Percentiles rank a stretch among this genome's conserved stretches.
Evolutionary conservation across 495 filamentous ascomycete species (phyloP).

Genomic region (Penicillium argentinense): DNA sequence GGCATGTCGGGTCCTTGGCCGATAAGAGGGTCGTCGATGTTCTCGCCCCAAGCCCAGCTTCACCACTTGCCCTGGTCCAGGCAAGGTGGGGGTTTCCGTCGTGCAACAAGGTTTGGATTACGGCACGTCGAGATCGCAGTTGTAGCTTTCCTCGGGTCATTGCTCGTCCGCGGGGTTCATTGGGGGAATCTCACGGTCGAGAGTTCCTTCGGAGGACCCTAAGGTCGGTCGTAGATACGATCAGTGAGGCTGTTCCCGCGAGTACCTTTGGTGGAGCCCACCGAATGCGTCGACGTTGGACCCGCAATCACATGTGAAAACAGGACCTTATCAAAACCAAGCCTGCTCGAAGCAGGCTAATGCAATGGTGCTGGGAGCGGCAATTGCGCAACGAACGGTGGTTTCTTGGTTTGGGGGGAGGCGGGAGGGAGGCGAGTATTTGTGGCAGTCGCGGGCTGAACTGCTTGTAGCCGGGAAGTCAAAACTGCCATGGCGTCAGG

Average conservation of each 20-base stretch:
- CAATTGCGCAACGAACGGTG: slow-evolving; percentile 1
- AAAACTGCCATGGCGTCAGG: slow-evolving; percentile 9
- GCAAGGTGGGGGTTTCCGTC: slow-evolving; percentile 3
- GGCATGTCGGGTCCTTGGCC: slow-evolving; percentile 8
- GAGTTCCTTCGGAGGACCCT: no score
- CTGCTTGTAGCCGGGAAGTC: no score
- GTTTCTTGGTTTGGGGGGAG: neutral
- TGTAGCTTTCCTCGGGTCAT: no score
- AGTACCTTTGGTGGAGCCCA: slow-evolving; percentile 7
- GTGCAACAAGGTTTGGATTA: slow-evolving; percentile 7
- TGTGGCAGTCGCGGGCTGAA: neutral
- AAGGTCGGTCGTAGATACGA: slow-evolving; percentile 9
- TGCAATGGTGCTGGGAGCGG: slow-evolving; percentile 4
- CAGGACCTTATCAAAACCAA: slow-evolving; percentile 17
- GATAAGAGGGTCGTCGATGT: slow-evolving; percentile 11
- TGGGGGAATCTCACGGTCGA: no score
- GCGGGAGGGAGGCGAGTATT: neutral
- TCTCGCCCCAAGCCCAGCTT: slow-evolving; percentile 2
- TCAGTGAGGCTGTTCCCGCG: neutral
- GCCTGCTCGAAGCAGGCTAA: slow-evolving; percentile 3
- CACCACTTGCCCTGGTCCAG: no score
- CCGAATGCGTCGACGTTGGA: slow-evolving; percentile 29
- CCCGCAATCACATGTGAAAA: slow-evolving; percentile 44
- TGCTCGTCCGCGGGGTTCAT: no score
- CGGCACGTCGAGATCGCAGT: no score